Percentiles rank a stretch among this genome's conserved stretches.
These are phyloP conservation scores for Neonectria hederae DNA, from an alignment of 2,329 filamentous ascomycete species.

Conservation along the genomic window DNA sequence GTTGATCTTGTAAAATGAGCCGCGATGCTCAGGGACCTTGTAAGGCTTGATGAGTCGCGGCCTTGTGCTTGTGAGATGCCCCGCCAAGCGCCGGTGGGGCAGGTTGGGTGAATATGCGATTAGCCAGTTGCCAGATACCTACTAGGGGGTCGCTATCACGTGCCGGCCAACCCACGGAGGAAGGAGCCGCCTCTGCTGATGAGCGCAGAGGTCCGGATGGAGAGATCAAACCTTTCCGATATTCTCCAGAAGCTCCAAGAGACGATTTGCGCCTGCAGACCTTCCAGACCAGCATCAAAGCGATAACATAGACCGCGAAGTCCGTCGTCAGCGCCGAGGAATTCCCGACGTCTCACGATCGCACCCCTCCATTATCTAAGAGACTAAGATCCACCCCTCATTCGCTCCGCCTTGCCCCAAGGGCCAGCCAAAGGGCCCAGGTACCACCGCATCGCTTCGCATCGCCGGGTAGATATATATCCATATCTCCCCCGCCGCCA, in stretches of 20 bases:
- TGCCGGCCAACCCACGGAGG: slow-evolving; percentile 9
- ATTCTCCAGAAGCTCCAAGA: background rate
- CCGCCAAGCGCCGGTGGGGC: slow-evolving; percentile 42
- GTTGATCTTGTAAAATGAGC: slow-evolving; percentile 30
- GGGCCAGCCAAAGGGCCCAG: slow-evolving; percentile 25
- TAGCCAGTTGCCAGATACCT: slow-evolving; percentile 29
- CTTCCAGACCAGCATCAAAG: background rate
- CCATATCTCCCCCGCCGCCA: slow-evolving; percentile 27
- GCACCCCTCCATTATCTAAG: slow-evolving; percentile 43
- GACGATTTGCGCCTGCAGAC: background rate
- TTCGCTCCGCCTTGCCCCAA: slow-evolving; percentile 34
- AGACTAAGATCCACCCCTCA: slow-evolving; percentile 42
- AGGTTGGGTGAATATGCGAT: slow-evolving; percentile 41
- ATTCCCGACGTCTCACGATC: slow-evolving; percentile 44
- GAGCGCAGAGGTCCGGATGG: background rate
- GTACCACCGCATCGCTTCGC: slow-evolving; percentile 40
- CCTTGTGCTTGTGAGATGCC: slow-evolving; percentile 36
- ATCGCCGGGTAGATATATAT: slow-evolving; percentile 38
- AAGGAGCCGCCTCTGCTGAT: background rate
- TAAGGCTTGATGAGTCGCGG: slow-evolving; percentile 43
- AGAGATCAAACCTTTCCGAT: background rate
- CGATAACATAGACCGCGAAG: background rate
- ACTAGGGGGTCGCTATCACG: slow-evolving; percentile 26
- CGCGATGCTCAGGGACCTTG: slow-evolving; percentile 28
- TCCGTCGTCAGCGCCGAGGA: slow-evolving; percentile 33